Evolutionary conservation across 768 basidiomycete species (phyloP), one percentile per base, ranked within the genome.

Genomic region (Phaffia tasmanica): DNA sequence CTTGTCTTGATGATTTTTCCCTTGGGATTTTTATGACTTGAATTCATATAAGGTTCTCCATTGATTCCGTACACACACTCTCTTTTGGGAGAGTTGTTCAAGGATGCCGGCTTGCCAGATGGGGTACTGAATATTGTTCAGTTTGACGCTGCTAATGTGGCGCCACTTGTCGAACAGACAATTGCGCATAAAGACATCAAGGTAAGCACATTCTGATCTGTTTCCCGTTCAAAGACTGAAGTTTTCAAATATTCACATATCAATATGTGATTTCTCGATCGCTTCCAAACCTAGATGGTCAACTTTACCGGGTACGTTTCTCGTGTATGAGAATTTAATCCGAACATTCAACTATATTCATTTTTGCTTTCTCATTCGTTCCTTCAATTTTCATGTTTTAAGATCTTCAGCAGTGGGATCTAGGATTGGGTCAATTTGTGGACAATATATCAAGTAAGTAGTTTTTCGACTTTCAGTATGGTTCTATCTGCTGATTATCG

Each of bases 51-150:
- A 67, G 65, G 53, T 14, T 67, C 65, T 16, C 65, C 65, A 2
- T 29, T 61, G 19, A 62, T 67, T 18, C 79, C 79, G 2, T 71
- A 72, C 25, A 65, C 73, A 1, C 77, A 77, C 57, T 63, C 70
- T 32, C 69, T 74, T 32, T 69, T 78, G 11, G 76, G 75, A 18
- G 70, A 77, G 25, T 64, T 79, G 27, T 75, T 79, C 70, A 65
- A 70, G 32, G 76, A 80, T 72, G 85, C 84, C 0, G 84, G 85
- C 1, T 73, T 87, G 0, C 85, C 85, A 5, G 73, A 76, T 19
- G 84, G 84, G 7, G 84, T 83, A 8, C 70, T 86, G 7, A 84
- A 85, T 70, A 81, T 80, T 70, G 70, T 85, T 19, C 79, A 81
- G 7, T 79, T 80, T 68, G 79, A 81, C 5, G 72, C 75, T 19